Evolutionary conservation across 495 filamentous ascomycete genomes (phyloP).

Genomic region (Recurvomyces mirabilis): DNA sequence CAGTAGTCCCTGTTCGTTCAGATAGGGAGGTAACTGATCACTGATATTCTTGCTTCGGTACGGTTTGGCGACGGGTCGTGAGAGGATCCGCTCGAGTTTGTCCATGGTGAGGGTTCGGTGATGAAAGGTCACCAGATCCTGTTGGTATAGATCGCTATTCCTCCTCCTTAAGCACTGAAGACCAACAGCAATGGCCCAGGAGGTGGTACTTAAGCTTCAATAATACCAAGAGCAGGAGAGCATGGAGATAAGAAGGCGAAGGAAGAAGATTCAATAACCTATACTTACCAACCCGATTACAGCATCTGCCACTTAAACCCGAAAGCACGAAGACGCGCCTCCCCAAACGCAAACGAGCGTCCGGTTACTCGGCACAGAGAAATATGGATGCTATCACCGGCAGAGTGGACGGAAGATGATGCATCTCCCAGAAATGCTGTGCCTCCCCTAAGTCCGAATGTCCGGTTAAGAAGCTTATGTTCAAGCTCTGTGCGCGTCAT

Average conservation of each 20-base stretch:
- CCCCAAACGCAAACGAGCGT: no score
- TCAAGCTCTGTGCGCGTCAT: no score
- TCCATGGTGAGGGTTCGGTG: slow-evolving; percentile 11
- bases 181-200: neutral
- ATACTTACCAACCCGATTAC: no score
- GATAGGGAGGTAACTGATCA: slow-evolving; percentile 21
- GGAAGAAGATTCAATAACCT: no score
- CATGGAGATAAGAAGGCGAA: no score
- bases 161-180: no score
- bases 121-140: no score
- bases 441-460: neutral
- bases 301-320: no score
- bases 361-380: slow-evolving; percentile 1
- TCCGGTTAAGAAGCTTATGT: neutral
- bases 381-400: neutral
- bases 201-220: no score
- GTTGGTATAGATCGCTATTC: no score
- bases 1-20: slow-evolving; percentile 37
- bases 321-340: no score
- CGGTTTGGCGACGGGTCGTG: slow-evolving; percentile 20
- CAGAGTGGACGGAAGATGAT: neutral
- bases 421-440: neutral
- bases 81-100: slow-evolving; percentile 18
- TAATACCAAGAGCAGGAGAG: no score
- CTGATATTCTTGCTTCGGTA: slow-evolving; percentile 19